Evolutionary conservation across 129 eudicot genomes (phyloP), one percentile per base, ranked within the genome.

Genomic region (Calendula officinalis): DNA sequence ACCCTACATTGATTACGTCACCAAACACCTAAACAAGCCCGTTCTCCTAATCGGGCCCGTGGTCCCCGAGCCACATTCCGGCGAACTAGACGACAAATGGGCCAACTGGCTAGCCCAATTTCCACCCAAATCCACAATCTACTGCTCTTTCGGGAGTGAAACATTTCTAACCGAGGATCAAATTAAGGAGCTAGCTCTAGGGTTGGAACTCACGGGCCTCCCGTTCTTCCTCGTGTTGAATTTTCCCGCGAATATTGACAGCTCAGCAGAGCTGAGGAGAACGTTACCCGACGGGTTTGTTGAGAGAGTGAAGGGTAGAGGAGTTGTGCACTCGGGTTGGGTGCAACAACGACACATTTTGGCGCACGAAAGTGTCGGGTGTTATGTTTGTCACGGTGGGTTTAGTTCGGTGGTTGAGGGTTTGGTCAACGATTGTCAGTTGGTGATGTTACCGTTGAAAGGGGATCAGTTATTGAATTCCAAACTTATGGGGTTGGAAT

Each of bases 341-440:
- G 86, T 84, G 50, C 90, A 84, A 52, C 90, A 84, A 35, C 86
- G 59, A 14, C 81, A 80, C 40, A 84, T 84, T 4, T 43, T 84
- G 22, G 86, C 83, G 4, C 90, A 83, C 22, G 58, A 45, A 13
- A 84, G 74, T 36, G 83, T 84, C 0, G 90, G 90, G n/a, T 80
- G 83, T 7, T 79, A 62, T n/a, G 22, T 83, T 10, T 60, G 27
- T 10, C 89, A 83, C 45, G 77, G 72, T 6, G 86, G 83, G 36
- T 80, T 74, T 38, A 77, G 86, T 50, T 84, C 90, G 4, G 69
- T 84, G 16, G 53, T 80, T 2, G 90, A 84, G 44, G 90, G 70
- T 7, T 16, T 83, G 32, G 78, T 77, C 42, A 80, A 70, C 56
- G 89, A 70, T 8, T 80, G 85, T 48, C 83, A 77, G 36, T 16